Conservation (phyloP, 176 grass and related monocot genomes). For the Cenchrus americanus region DNA sequence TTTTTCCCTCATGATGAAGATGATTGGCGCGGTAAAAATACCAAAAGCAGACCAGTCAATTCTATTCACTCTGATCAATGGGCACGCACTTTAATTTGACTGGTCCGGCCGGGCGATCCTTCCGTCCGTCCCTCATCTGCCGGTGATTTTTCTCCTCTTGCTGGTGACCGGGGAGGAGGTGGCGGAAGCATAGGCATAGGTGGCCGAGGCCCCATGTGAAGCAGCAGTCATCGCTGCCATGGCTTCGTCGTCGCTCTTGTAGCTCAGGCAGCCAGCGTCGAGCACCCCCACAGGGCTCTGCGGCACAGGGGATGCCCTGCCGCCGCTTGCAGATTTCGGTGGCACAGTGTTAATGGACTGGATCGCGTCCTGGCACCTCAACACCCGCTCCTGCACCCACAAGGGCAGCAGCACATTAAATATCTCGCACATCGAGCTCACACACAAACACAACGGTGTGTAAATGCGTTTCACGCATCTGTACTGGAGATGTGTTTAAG, state of each 20-base stretch:
- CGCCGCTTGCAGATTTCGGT: constrained; percentile 41
- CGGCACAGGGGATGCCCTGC: constrained; percentile 44
- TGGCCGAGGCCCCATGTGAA: constrained; percentile 54
- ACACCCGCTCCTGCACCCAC: constrained; percentile 62
- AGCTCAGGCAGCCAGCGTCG: constrained; percentile 81
- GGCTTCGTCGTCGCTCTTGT: constrained; percentile 57
- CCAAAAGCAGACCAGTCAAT: constrained; percentile 13
- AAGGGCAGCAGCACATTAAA: constrained; percentile 39
- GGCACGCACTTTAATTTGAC: constrained; percentile 15
- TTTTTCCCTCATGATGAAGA: constrained; percentile 19
- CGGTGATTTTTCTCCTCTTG: constrained; percentile 75
- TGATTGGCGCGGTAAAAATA: constrained; percentile 25
- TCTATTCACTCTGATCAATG: constrained; percentile 22
- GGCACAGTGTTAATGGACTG: constrained; percentile 55
- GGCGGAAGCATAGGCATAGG: constrained; percentile 25
- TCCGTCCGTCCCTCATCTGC: constrained; percentile 38
- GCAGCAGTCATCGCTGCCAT: constrained; percentile 23
- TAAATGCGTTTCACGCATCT: constrained; percentile 49
- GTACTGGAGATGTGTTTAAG: constrained; percentile 17
- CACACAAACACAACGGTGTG: background rate
- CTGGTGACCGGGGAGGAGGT: constrained; percentile 36
- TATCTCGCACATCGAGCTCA: constrained; percentile 3
- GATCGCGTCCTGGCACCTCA: constrained; percentile 61
- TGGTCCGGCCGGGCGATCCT: background rate
- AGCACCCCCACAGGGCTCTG: constrained; percentile 80